These are phyloP conservation scores for Nevesoporus exiguus DNA, from an alignment of 768 basidiomycete genomes.

Conservation along the genomic window DNA sequence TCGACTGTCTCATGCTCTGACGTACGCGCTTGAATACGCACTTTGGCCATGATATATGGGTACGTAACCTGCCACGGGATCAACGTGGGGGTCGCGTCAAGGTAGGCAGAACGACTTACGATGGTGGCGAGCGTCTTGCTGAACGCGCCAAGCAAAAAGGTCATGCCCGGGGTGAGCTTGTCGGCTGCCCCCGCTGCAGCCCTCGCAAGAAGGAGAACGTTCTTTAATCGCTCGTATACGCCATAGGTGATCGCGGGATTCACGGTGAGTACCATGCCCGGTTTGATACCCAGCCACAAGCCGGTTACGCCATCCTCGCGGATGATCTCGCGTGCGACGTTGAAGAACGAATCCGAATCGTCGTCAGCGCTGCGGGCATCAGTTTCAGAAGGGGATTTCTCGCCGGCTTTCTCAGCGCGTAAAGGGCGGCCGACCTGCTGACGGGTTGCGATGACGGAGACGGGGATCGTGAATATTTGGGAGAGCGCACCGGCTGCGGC, in stretches of 20 bases:
- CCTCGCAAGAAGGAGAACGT: conserved; percentile 56
- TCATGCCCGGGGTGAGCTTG: conserved; percentile 73
- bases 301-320: conserved; percentile 84
- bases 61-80: conserved; percentile 70
- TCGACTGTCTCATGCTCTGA: conserved; percentile 44
- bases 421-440: conserved; percentile 77
- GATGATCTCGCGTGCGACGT: conserved; percentile 82
- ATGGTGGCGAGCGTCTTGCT: conserved; percentile 96
- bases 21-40: conserved; percentile 85
- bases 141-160: conserved; percentile 85
- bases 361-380: conserved; percentile 4
- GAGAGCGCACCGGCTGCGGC: conserved; percentile 92
- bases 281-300: conserved; percentile 91
- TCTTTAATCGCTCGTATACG: conserved; percentile 88
- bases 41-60: conserved; percentile 96
- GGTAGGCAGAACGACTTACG: conserved; percentile 42
- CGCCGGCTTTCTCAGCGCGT: neutral
- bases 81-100: neutral
- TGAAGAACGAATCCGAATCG: conserved; percentile 75
- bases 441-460: conserved; percentile 94
- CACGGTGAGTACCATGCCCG: conserved; percentile 90
- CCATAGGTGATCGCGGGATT: conserved; percentile 99
- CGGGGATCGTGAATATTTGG: conserved; percentile 98
- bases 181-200: conserved; percentile 39
- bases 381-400: neutral